Conservation (phyloP, 164 flowering plant genomes). For the Saururus chinensis region DNA sequence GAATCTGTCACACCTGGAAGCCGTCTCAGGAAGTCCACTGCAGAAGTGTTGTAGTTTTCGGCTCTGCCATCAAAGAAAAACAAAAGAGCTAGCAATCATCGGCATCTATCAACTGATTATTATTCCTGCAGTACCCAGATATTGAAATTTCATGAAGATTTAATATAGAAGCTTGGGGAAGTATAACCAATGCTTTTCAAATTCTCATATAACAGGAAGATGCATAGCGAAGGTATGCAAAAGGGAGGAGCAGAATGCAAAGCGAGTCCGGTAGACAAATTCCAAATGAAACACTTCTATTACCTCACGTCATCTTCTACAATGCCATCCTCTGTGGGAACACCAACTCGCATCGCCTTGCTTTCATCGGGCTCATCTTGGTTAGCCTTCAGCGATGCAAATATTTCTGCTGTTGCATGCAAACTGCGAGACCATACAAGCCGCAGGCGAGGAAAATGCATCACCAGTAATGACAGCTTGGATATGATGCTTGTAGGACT, state of each 20-base stretch:
- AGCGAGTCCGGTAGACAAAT: not conserved
- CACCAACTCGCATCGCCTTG: slow-evolving; percentile 86
- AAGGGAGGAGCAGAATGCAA: not conserved
- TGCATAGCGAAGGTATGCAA: not conserved
- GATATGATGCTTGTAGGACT: slow-evolving; percentile 78
- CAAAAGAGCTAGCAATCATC: too few species aligned
- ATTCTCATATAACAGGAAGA: too few species aligned
- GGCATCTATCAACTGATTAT: not conserved
- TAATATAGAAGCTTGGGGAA: too few species aligned
- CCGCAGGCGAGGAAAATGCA: slow-evolving; percentile 94
- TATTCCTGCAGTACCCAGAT: not conserved
- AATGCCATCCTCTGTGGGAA: slow-evolving; percentile 86
- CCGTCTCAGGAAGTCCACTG: slow-evolving; percentile 84
- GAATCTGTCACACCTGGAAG: slow-evolving; percentile 95
- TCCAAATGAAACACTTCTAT: not conserved
- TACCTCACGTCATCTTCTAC: slow-evolving; percentile 91
- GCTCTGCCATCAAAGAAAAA: slow-evolving; percentile 41
- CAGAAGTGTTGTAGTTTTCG: slow-evolving; percentile 90
- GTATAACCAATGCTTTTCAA: too few species aligned
- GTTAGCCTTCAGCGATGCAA: slow-evolving; percentile 82
- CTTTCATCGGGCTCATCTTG: slow-evolving; percentile 94
- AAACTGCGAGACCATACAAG: slow-evolving; percentile 96
- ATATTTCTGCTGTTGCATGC: slow-evolving; percentile 97
- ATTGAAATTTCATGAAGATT: too few species aligned
- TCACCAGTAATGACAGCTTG: slow-evolving; percentile 74